phyloP scores from a whole-genome alignment of 495 filamentous ascomycete genomes.

The Neurospora cerealis region DNA sequence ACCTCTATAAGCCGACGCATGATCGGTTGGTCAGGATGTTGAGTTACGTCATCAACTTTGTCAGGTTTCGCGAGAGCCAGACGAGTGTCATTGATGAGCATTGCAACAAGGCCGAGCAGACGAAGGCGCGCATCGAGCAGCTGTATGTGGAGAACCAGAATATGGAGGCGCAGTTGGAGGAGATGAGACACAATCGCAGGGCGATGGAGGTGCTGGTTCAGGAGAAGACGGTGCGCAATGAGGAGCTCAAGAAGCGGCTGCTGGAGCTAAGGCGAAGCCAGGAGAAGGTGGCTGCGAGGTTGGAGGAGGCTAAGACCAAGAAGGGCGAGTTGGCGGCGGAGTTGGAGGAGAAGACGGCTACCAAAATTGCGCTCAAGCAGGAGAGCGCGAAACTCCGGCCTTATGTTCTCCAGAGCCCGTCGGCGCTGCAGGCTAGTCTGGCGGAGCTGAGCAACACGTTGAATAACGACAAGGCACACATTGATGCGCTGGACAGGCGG shows the following conservation, averaged over 20 bases:
- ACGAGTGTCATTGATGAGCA: constrained; percentile 78
- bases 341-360: constrained; percentile 72
- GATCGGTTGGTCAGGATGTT: constrained; percentile 84
- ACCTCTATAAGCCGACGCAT: constrained; percentile 80
- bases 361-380: constrained; percentile 47
- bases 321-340: constrained; percentile 59
- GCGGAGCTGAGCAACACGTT: constrained; percentile 71
- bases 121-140: constrained; percentile 77
- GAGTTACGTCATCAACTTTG: constrained; percentile 96
- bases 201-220: constrained; percentile 67
- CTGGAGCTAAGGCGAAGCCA: constrained; percentile 68
- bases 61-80: constrained; percentile 88
- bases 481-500: constrained; percentile 77
- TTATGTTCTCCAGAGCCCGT: constrained; percentile 82
- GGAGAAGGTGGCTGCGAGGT: constrained; percentile 63
- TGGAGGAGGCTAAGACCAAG: constrained; percentile 65
- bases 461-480: constrained; percentile 63
- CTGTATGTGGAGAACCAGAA: constrained; percentile 78
- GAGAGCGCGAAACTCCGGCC: constrained; percentile 82
- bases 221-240: constrained; percentile 73
- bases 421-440: constrained; percentile 69
- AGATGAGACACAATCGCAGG: constrained; percentile 66
- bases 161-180: constrained; percentile 66
- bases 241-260: constrained; percentile 70
- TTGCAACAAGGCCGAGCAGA: constrained; percentile 78